Base-by-base conservation (phyloP, 768 basidiomycete species). In the Termitomyces bulborhizus region DNA sequence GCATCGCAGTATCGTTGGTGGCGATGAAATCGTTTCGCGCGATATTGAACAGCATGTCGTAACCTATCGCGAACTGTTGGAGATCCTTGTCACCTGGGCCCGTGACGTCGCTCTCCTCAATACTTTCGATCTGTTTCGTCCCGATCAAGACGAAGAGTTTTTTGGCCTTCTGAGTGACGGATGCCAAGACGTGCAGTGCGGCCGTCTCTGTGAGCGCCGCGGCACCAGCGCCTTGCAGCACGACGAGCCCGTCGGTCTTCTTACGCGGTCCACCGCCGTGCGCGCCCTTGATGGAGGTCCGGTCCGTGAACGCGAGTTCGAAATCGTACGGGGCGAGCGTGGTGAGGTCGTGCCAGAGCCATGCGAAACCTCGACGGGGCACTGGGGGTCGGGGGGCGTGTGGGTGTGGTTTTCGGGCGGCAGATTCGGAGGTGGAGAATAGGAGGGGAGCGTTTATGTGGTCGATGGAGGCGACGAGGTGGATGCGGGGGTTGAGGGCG, bases 271-370 rank as follows among this genome's bases (percentile, higher is more conserved):
- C 73, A 26, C 75, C 75, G 31, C 72, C 68, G 46, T 74, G 73
- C 9, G 79, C 83, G 15, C 83, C 81, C 16, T 78, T 69, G 51
- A 88, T 71, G 37, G 82, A 83, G 3, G 82, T 78, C n/a, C 78
- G 80, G 63, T 88, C 85, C 21, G 80, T 81, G 49, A 75, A 82
- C 0, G 81, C 75, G 39, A 90, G 77, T 66, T 98, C 94, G 57
- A 79, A 77, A 66, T 90, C 85, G 73, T 95, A 97, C 1, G 90
- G 76, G 15, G 72, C 74, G 60, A 94, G 86, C 1, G 96, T 97
- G 3, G 93, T 92, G 24, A 93, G 69, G 69, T 96, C 92, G 69
- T 98, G 92, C 84, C 91, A 92, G 15, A 93, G 72, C 84, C 90
- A 93, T 1, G 82, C 71, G 65, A 82, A 87, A 8, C 86, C 86